Conservation (phyloP, 768 basidiomycete species). For the Dacryopinax spathularia region DNA sequence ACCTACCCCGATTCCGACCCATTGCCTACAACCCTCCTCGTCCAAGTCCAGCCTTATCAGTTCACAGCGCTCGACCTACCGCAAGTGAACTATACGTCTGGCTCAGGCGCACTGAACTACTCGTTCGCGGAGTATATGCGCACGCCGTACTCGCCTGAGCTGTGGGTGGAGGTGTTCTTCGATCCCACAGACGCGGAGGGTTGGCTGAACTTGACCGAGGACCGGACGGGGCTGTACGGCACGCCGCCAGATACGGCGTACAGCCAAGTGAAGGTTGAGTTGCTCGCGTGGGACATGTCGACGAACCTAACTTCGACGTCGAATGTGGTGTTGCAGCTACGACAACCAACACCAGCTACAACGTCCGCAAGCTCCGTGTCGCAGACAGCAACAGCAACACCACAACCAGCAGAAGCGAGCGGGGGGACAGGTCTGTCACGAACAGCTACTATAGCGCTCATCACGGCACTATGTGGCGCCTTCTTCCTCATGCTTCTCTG, state of each 20-base stretch:
- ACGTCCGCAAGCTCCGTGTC: not conserved
- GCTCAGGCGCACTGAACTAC: not conserved
- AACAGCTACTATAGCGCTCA: constrained; percentile 6
- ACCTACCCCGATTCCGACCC: not conserved
- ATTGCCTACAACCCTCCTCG: constrained; percentile 1
- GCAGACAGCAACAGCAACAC: not conserved
- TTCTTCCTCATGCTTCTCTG: constrained; percentile 4
- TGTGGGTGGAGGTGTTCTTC: not conserved
- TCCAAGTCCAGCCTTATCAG: constrained; percentile 8
- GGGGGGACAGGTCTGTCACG: not conserved
- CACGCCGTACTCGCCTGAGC: not conserved
- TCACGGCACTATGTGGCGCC: constrained; percentile 4
- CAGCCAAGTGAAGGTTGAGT: not conserved
- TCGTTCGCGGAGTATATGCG: not conserved
- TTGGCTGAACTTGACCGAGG: constrained; percentile 6
- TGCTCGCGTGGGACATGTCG: constrained; percentile 6
- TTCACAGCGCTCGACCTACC: constrained; percentile 7
- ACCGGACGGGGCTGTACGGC: not conserved
- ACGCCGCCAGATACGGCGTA: not conserved
- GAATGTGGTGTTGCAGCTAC: not conserved
- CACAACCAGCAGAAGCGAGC: not conserved
- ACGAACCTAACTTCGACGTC: constrained; percentile 1
- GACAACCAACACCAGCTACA: not conserved
- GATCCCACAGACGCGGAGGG: not conserved
- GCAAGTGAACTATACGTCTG: constrained; percentile 2